Evolutionary conservation across 257 asterid species (phyloP), one percentile per base, ranked within the genome.

Genomic region (Petunia secreta): DNA sequence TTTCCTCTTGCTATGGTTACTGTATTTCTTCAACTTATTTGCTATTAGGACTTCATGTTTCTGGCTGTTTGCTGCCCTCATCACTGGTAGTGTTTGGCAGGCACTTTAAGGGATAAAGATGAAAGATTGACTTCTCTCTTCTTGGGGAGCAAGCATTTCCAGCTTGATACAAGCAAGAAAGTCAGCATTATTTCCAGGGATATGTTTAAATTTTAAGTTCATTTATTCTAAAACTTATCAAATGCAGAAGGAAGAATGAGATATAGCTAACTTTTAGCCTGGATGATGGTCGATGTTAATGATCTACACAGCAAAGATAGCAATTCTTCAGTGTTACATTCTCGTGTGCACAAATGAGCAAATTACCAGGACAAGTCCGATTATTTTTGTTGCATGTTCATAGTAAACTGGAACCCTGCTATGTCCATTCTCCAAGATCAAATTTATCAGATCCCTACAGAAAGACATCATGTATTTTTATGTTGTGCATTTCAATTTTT

Each of bases 281-380:
- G 34, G 37, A 16, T 25, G 25, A 25, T 25, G 25, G 25, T 25
- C 25, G 25, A 25, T 6, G 10, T 58, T n/a, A 58, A 5, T 13
- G 3, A 59, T 16, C 7, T 59, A 16, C 2, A 7, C n/a, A 59
- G 65, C 13, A 25, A 59, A 59, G 38, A 8, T 59, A 25, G 25
- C 13, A 1, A 59, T 58, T 15, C 10, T 5, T 58, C 11, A 7
- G 9, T 6, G 9, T 5, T 53, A 53, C 34, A 65, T 68, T 68
- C 39, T 68, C 50, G 43, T 1, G 40, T 67, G 54, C 75, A 67
- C 10, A 15, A n/a, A 54, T 67, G 8, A 74, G 34, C 54, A 13
- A 59, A 37, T 85, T 89, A 93, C 97, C 97, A 93, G 90, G 85
- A 93, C 83, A 84, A 93, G 97, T 59, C 97, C 97, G 10, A 90